Base-by-base conservation (phyloP, 768 basidiomycete species). In the Hygrocybe coccinea region DNA sequence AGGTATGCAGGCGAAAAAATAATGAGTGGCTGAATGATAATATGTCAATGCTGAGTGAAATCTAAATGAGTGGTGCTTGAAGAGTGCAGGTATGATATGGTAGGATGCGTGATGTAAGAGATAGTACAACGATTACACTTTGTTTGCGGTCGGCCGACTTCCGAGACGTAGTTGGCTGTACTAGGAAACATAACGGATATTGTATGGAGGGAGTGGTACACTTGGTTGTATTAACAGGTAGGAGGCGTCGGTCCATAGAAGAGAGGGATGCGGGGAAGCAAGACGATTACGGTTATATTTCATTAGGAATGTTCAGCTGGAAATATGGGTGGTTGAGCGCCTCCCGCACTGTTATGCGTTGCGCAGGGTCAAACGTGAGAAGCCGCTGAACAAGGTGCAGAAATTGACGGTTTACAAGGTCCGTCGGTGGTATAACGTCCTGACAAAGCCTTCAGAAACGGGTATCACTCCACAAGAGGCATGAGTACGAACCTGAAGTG, bases 291-390 rank as follows among this genome's bases (percentile, higher is more conserved):
- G 43, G 19, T 76, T 78, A 90, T 72, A 84, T 74, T 74, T 90
- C 88, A 57, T 81, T 75, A 38, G 86, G 77, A 59, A 89, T 82
- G 67, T 74, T 76, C 66, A 86, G 67, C 50, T 80, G 76, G 67
- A 95, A 92, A 71, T 93, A 97, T 3, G 87, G 89, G 65, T 97
- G 95, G 50, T 81, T 79, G 56, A 97, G 80, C 17, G 95, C 95
- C 29, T 91, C 87, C 68, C 84, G 81, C 46, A 97, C 95, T 36
- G 87, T 86, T 64, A 95, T 87, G 68, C 95, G 85, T 62, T 89
- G 84, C 2, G 81, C 80, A 34, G 95, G 94, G 70, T 97, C 95
- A 69, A 95, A 97, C 50, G 86, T 85, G 43, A 97, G 81, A 59
- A 97, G 79, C 69, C 83, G 85, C 68, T 83, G 83, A 60, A 97